Evolutionary conservation across 2,329 filamentous ascomycete species (phyloP).

Genomic region (Fusarium vanettenii): DNA sequence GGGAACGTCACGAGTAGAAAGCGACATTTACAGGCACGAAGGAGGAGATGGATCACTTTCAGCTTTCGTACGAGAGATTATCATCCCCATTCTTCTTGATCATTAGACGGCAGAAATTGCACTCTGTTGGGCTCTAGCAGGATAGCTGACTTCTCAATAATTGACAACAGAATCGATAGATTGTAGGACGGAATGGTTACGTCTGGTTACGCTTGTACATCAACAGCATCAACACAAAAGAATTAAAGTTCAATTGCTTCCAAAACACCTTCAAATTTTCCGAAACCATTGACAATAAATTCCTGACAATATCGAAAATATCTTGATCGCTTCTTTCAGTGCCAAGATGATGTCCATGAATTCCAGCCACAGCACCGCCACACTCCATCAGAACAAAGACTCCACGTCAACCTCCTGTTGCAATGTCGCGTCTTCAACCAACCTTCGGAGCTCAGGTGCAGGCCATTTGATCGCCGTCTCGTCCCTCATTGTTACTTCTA

Average conservation of each 20-base stretch:
- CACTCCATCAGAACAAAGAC: conserved; percentile 19
- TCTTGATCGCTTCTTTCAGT: neutral
- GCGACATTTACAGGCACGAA: neutral
- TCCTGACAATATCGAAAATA: neutral
- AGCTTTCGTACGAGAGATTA: neutral
- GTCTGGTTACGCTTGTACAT: neutral
- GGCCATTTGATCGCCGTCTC: conserved; percentile 44
- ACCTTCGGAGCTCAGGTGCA: conserved; percentile 45
- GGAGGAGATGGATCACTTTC: too few species aligned
- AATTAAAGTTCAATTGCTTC: neutral
- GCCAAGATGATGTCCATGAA: neutral
- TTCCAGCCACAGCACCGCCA: conserved; percentile 40
- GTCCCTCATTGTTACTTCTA: conserved; percentile 1
- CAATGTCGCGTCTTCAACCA: conserved; percentile 31
- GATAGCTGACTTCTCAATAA: neutral
- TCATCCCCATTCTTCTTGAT: too few species aligned
- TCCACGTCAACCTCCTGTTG: conserved; percentile 38
- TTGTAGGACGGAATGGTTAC: neutral
- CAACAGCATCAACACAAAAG: neutral
- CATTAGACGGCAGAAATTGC: neutral
- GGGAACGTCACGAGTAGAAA: neutral
- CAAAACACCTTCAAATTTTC: neutral
- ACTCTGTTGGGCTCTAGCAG: neutral
- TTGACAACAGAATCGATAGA: neutral
- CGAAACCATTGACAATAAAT: neutral